Percentiles rank a stretch among this genome's conserved stretches.
Conservation (phyloP, 306 rosid species). For the Lotus japonicus region DNA sequence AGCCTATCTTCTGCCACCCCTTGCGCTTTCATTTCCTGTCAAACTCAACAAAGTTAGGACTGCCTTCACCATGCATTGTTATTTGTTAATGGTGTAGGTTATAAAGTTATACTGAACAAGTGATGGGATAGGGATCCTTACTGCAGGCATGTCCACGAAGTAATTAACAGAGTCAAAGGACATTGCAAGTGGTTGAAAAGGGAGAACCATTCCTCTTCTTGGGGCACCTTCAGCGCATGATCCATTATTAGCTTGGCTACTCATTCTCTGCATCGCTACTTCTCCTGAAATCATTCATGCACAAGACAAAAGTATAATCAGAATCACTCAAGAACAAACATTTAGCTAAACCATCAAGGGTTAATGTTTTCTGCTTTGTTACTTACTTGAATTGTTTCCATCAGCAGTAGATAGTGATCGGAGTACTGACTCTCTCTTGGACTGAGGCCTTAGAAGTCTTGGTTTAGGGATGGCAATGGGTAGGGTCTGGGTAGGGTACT, state of each 20-base stretch:
- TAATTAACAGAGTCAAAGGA: slow-evolving; percentile 69
- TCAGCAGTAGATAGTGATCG: slow-evolving; percentile 47
- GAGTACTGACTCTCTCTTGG: slow-evolving; percentile 28
- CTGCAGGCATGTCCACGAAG: slow-evolving; percentile 87
- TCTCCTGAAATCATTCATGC: slow-evolving; percentile 45
- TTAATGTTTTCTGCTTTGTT: neutral
- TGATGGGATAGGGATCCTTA: slow-evolving; percentile 28
- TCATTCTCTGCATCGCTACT: slow-evolving; percentile 54
- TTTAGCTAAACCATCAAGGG: neutral
- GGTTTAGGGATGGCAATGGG: too few relatives aligned
- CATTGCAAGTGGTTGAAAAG: slow-evolving; percentile 83
- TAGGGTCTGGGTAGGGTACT: too few relatives aligned
- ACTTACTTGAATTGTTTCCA: slow-evolving; percentile 59
- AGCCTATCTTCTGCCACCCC: slow-evolving; percentile 69
- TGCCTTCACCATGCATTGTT: too few relatives aligned
- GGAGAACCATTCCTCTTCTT: slow-evolving; percentile 81
- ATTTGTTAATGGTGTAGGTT: neutral
- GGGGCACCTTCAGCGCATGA: slow-evolving; percentile 52
- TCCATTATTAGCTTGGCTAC: slow-evolving; percentile 46
- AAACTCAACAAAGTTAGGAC: neutral
- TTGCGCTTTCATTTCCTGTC: slow-evolving; percentile 82
- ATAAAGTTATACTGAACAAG: neutral
- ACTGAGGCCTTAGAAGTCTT: slow-evolving; percentile 48
- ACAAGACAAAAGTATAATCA: neutral
- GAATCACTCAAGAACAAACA: neutral